phyloP scores from a whole-genome alignment of 176 grass and related monocot species.

The Eleusine indica region DNA sequence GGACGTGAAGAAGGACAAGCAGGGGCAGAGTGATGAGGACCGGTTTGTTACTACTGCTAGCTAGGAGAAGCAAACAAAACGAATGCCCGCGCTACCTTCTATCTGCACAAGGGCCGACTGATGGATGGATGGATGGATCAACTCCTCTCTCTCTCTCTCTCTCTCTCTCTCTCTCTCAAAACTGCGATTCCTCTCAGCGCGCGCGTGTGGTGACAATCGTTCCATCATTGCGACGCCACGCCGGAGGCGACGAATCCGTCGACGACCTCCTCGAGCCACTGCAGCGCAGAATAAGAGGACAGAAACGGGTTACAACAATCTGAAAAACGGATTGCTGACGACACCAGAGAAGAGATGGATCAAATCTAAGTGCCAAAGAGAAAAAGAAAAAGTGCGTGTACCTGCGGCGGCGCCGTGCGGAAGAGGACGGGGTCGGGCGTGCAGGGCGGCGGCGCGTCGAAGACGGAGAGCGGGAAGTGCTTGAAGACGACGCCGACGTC shows the following conservation, averaged over 20 bases:
- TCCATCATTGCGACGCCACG: slow-evolving; percentile 22
- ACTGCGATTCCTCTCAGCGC: slow-evolving; percentile 10
- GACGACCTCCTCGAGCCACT: slow-evolving; percentile 4
- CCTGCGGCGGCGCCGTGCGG: slow-evolving; percentile 4
- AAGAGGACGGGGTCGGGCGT: slow-evolving; percentile 36
- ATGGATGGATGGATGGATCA: background rate
- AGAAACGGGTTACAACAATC: background rate
- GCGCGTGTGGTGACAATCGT: background rate
- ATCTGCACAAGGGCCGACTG: slow-evolving; percentile 44
- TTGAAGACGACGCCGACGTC: slow-evolving; percentile 79
- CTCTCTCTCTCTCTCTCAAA: slow-evolving; percentile 42
- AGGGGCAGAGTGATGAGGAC: slow-evolving; percentile 26
- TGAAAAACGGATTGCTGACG: background rate
- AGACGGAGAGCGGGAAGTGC: slow-evolving; percentile 65
- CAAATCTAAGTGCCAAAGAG: background rate
- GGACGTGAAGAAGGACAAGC: background rate
- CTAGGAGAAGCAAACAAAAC: slow-evolving; percentile 28
- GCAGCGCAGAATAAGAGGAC: background rate
- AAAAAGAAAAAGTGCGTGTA: background rate
- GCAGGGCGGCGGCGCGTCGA: slow-evolving; percentile 76
- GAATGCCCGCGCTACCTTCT: slow-evolving; percentile 45
- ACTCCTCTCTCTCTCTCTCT: slow-evolving; percentile 1
- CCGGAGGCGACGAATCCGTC: background rate
- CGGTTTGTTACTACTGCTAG: background rate
- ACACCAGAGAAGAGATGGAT: background rate